These are phyloP conservation scores for Trametes pubescens DNA, from an alignment of 1,284 basidiomycete genomes.

Conservation along the genomic window DNA sequence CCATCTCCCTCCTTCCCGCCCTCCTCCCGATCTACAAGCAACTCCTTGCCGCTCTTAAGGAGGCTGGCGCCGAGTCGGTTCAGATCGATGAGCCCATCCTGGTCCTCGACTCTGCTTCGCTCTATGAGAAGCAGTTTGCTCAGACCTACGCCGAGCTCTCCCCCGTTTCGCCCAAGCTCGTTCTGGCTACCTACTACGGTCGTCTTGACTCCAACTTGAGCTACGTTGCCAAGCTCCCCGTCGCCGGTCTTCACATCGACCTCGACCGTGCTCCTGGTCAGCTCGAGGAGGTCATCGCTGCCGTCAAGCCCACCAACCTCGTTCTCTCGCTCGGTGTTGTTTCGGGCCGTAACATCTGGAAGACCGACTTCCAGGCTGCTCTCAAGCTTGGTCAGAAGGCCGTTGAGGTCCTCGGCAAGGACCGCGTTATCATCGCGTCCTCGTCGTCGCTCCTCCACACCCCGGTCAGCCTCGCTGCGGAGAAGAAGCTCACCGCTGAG, in stretches of 20 bases:
- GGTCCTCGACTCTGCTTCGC: slow-evolving; percentile 88
- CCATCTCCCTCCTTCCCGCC: slow-evolving; percentile 90
- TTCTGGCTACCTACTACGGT: slow-evolving; percentile 96
- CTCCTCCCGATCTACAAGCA: slow-evolving; percentile 94
- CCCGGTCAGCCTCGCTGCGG: slow-evolving; percentile 93
- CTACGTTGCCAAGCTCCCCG: slow-evolving; percentile 92
- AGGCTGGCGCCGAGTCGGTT: slow-evolving; percentile 92
- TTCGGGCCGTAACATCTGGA: slow-evolving; percentile 99
- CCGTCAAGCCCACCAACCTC: slow-evolving; percentile 85
- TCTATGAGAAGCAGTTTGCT: slow-evolving; percentile 85
- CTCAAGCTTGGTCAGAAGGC: slow-evolving; percentile 90
- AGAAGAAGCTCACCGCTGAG: slow-evolving; percentile 91
- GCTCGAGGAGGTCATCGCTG: slow-evolving; percentile 85
- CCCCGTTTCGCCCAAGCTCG: slow-evolving; percentile 88
- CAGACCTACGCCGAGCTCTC: slow-evolving; percentile 86
- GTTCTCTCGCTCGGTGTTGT: slow-evolving; percentile 95
- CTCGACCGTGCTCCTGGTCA: slow-evolving; percentile 94
- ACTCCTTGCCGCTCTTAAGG: slow-evolving; percentile 91
- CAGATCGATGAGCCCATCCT: slow-evolving; percentile 99
- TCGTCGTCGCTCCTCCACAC: slow-evolving; percentile 99
- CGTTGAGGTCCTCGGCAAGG: slow-evolving; percentile 80
- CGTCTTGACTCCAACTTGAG: slow-evolving; percentile 94
- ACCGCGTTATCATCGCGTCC: slow-evolving; percentile 93
- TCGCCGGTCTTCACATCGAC: slow-evolving; percentile 97
- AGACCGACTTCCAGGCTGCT: slow-evolving; percentile 91